Evolutionary conservation across 2,329 filamentous ascomycete species (phyloP).

Genomic region (Zymoseptoria passerinii): DNA sequence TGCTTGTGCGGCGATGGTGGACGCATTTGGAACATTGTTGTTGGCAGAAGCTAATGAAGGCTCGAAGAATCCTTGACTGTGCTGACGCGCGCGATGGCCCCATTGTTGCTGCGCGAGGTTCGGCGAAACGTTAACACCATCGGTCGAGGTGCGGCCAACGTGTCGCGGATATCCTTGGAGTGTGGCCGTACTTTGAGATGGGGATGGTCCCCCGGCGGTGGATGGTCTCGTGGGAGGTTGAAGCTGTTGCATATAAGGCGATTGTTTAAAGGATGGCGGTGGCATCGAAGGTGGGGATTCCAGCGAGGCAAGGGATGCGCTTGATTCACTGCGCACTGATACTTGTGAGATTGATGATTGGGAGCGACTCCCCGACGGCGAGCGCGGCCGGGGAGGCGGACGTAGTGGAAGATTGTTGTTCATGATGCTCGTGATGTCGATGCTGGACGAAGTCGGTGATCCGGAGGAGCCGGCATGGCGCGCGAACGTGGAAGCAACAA

Average conservation of each 20-base stretch:
- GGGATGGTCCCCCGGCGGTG: constrained; percentile 25
- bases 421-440: constrained; percentile 13
- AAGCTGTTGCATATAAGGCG: constrained; percentile 31
- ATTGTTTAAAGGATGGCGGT: constrained; percentile 29
- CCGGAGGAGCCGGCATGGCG: not conserved
- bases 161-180: constrained; percentile 30
- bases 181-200: constrained; percentile 25
- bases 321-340: constrained; percentile 28
- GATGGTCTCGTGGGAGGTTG: constrained; percentile 20
- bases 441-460: not conserved
- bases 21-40: constrained; percentile 47
- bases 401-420: constrained; percentile 23
- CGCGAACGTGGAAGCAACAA: not conserved
- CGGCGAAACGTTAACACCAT: constrained; percentile 24
- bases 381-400: constrained; percentile 26
- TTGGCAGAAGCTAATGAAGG: constrained; percentile 47
- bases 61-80: constrained; percentile 70
- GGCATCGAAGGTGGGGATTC: constrained; percentile 31
- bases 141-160: constrained; percentile 27
- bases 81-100: constrained; percentile 56
- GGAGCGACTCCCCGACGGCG: constrained; percentile 25
- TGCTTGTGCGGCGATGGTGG: constrained; percentile 71
- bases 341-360: constrained; percentile 27
- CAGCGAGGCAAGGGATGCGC: constrained; percentile 29
- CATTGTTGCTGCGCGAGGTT: constrained; percentile 25